phyloP scores from a whole-genome alignment of 140 eudicot genomes.

The Ambrosia hybrid region DNA sequence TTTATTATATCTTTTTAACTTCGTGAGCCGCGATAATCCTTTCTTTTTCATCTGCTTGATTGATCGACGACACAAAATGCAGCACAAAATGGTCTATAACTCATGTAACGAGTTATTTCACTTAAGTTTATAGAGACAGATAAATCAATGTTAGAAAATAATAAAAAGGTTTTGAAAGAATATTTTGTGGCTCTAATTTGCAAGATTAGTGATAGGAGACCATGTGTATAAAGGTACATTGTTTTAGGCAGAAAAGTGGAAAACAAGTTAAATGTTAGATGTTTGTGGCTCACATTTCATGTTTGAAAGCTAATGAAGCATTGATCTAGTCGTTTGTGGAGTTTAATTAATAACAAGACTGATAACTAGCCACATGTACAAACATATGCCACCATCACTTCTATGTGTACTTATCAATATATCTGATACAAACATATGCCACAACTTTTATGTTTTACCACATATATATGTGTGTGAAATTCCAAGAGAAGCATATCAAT shows the following conservation, averaged over 20 bases:
- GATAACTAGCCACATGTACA: constrained; percentile 31
- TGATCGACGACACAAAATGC: background rate
- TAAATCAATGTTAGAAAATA: background rate
- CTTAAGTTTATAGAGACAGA: background rate
- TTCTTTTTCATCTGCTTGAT: background rate
- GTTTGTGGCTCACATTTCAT: constrained; percentile 21
- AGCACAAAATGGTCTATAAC: background rate
- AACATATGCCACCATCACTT: constrained; percentile 18
- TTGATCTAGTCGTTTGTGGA: constrained; percentile 7
- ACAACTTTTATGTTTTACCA: background rate
- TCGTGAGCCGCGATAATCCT: background rate
- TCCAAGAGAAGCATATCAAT: background rate
- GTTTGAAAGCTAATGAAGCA: constrained; percentile 17
- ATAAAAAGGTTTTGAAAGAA: background rate
- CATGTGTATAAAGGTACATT: background rate
- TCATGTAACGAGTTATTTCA: background rate
- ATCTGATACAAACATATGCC: background rate
- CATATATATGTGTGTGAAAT: background rate
- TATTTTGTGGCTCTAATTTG: constrained; percentile 16
- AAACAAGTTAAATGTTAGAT: constrained; percentile 26
- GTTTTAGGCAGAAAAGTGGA: constrained; percentile 15
- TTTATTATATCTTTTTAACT: background rate
- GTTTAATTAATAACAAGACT: constrained; percentile 22
- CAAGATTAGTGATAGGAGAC: constrained; percentile 5
- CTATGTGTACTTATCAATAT: background rate